Conservation (phyloP, 176 grass and related monocot species). For the Elaeis guineensis region DNA sequence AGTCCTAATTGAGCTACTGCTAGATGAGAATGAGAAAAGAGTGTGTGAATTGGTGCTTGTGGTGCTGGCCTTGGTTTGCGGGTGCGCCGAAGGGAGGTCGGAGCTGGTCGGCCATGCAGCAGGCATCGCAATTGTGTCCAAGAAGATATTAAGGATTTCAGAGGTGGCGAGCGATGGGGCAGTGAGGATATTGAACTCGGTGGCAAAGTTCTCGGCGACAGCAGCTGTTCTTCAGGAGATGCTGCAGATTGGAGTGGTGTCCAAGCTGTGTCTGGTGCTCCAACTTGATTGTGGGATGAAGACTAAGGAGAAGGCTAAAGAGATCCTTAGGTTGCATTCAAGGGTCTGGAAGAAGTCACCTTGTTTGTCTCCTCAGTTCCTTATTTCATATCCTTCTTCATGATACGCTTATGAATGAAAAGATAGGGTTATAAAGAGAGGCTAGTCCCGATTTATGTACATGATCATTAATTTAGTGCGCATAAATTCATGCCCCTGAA, state of each 20-base stretch:
- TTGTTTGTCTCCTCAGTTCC: conserved; percentile 8
- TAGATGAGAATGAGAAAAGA: background rate
- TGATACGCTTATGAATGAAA: background rate
- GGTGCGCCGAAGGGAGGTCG: conserved; percentile 5
- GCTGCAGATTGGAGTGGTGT: conserved; percentile 1
- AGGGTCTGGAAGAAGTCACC: conserved; percentile 1
- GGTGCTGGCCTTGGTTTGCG: conserved; percentile 1
- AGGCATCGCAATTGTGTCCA: background rate
- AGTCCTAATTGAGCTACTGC: background rate
- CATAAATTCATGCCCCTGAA: too few relatives aligned
- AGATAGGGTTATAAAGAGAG: too few relatives aligned
- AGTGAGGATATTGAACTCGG: conserved; percentile 1
- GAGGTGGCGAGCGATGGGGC: conserved; percentile 5
- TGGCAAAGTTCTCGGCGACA: conserved; percentile 3
- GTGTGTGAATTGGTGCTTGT: background rate
- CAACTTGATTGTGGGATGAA: background rate
- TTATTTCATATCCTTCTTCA: background rate
- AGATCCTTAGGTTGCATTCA: conserved; percentile 7
- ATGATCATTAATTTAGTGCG: too few relatives aligned
- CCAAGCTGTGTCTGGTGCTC: conserved; percentile 10
- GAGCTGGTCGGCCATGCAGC: conserved; percentile 5
- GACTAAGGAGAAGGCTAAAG: conserved; percentile 6
- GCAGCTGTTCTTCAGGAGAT: conserved; percentile 2
- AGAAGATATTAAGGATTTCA: background rate
- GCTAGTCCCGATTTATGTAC: too few relatives aligned